Evolutionary conservation across 1,284 basidiomycete genomes (phyloP).

Genomic region (Moesziomyces aphidis): DNA sequence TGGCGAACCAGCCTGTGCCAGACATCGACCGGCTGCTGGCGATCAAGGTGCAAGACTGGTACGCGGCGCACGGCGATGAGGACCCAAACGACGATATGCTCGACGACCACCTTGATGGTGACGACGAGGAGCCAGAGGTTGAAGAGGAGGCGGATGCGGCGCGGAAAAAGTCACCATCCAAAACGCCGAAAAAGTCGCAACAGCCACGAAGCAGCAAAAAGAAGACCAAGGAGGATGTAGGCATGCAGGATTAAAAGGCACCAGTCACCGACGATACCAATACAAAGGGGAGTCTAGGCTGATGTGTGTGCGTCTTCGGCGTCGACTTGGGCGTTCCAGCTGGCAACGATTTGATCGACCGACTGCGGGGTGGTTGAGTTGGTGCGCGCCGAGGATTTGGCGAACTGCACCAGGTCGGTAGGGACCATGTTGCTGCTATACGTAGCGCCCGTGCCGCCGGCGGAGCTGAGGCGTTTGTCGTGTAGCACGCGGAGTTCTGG

Average conservation of each 20-base stretch:
- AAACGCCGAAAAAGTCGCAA: slow-evolving; percentile 13
- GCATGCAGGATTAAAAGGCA: slow-evolving; percentile 20
- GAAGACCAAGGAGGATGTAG: slow-evolving; percentile 10
- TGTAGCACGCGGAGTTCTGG: slow-evolving; percentile 75
- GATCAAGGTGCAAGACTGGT: slow-evolving; percentile 40
- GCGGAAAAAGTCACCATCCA: slow-evolving; percentile 5
- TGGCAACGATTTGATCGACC: slow-evolving; percentile 31
- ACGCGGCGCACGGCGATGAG: slow-evolving; percentile 13
- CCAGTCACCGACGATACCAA: slow-evolving; percentile 5
- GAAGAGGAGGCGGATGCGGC: slow-evolving; percentile 1
- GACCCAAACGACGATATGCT: slow-evolving; percentile 9
- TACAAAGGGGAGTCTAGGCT: not conserved
- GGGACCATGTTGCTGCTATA: slow-evolving; percentile 93
- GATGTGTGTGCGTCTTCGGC: not conserved
- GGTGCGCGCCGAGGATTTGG: slow-evolving; percentile 67
- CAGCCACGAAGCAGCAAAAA: slow-evolving; percentile 14
- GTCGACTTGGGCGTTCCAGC: slow-evolving; percentile 26
- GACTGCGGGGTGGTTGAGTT: not conserved
- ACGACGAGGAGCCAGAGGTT: slow-evolving; percentile 5
- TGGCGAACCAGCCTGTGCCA: slow-evolving; percentile 23
- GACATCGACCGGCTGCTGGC: slow-evolving; percentile 28
- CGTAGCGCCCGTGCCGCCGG: slow-evolving; percentile 59
- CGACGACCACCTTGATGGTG: not conserved
- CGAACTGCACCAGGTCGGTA: slow-evolving; percentile 83
- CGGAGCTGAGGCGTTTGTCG: slow-evolving; percentile 72